phyloP scores from a whole-genome alignment of 352 stramenopile species.

The Phytophthora kernoviae region DNA sequence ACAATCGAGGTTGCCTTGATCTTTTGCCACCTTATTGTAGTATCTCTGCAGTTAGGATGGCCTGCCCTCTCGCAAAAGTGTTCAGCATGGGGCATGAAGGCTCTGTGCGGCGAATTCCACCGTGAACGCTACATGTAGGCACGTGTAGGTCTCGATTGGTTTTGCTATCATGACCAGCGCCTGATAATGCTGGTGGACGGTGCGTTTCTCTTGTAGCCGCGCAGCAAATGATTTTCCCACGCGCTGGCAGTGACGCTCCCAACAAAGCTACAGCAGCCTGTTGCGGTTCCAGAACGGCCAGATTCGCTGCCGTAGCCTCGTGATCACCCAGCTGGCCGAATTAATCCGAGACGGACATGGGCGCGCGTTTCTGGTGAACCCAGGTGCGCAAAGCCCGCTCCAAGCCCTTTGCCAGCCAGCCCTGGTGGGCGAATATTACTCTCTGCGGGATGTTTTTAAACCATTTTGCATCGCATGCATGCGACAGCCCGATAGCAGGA shows the following conservation, averaged over 20 bases:
- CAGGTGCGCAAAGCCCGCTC: neutral
- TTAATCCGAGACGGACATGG: slow-evolving; percentile 15
- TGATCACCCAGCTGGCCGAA: slow-evolving; percentile 19
- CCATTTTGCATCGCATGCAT: no score
- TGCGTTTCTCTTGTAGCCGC: neutral
- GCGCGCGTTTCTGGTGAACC: slow-evolving; percentile 17
- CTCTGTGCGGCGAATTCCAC: no score
- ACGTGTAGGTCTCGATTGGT: no score
- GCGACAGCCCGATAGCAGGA: no score
- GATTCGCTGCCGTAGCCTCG: slow-evolving; percentile 16
- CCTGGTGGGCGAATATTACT: neutral
- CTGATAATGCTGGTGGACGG: no score
- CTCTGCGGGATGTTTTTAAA: no score
- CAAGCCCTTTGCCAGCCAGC: slow-evolving; percentile 2
- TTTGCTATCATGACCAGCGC: no score
- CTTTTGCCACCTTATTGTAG: neutral
- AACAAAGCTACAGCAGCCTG: neutral
- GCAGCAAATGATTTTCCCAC: no score
- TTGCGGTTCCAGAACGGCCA: slow-evolving; percentile 8
- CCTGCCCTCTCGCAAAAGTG: no score
- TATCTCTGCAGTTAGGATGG: no score
- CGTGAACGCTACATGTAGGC: no score
- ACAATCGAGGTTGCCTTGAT: neutral
- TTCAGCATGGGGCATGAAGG: no score
- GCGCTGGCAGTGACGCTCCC: neutral